Evolutionary conservation across 192 early-diverging fungal genomes (phyloP).

Genomic region (Haplosporangium gracile): DNA sequence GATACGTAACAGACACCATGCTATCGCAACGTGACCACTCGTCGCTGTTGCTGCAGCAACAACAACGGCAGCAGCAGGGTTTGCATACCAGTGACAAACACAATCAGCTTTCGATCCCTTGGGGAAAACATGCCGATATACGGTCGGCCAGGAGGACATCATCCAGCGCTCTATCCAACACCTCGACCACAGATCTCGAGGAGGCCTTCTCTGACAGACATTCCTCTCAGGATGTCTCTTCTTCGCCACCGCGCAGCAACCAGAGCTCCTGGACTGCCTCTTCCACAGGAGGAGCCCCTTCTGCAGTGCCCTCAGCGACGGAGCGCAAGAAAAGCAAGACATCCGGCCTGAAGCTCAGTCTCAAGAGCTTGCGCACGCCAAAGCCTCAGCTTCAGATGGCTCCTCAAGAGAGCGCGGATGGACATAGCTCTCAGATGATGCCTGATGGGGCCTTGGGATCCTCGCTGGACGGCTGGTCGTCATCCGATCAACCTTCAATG

Average conservation of each 20-base stretch:
- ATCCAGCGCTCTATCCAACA: slow-evolving; percentile 47
- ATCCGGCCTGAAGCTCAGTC: slow-evolving; percentile 43
- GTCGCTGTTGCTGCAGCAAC: not conserved
- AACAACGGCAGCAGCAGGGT: slow-evolving; percentile 5
- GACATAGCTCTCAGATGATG: not conserved
- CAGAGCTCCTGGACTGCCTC: slow-evolving; percentile 46
- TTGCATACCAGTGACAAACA: slow-evolving; percentile 4
- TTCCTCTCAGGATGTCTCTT: slow-evolving; percentile 32
- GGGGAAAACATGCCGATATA: slow-evolving; percentile 33
- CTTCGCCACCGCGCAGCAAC: slow-evolving; percentile 52
- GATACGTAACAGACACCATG: not conserved
- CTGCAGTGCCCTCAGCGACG: not conserved
- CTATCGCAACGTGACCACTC: slow-evolving; percentile 1
- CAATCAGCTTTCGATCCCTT: slow-evolving; percentile 33
- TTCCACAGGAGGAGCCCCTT: slow-evolving; percentile 13
- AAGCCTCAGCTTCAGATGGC: slow-evolving; percentile 8
- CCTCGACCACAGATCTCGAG: slow-evolving; percentile 48
- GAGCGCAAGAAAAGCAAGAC: slow-evolving; percentile 31
- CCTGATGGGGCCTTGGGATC: slow-evolving; percentile 17
- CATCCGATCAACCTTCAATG: slow-evolving; percentile 27
- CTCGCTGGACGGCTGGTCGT: slow-evolving; percentile 24
- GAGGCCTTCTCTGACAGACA: slow-evolving; percentile 45
- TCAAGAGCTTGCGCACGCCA: slow-evolving; percentile 41
- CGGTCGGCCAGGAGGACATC: slow-evolving; percentile 28
- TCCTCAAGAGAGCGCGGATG: not conserved